Base-by-base conservation (phyloP, 2,329 filamentous ascomycete genomes). In the Verticillium klebahnii region DNA sequence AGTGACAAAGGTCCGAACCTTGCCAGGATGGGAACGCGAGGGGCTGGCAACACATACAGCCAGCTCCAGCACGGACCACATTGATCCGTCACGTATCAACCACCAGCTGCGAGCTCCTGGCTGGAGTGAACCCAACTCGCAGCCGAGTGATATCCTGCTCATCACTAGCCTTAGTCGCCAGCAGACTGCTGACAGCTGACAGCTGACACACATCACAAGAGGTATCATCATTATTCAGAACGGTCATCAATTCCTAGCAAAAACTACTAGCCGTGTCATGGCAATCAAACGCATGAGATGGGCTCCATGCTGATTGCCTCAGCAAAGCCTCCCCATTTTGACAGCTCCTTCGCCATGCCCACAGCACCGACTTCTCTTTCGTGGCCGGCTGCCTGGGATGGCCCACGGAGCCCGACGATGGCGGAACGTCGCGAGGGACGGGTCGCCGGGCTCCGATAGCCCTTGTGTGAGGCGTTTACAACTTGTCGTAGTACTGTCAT, bases 401-500 rank as follows among this genome's bases (percentile, higher is more conserved):
- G 55, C 36, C 54, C 59, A 57, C 58, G 71, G 69, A 70, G 73
- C 67, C 73, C 74, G 73, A 73, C 75, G 77, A 75, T 76, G 76
- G 68, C 73, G 69, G 67, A 69, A 74, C 72, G 75, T 74, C 73
- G 75, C 72, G 68, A 72, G 71, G 70, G 77, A 74, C 78, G 77
- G 74, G 71, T 75, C 72, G 73, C 73, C 71, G 72, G 74, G 75
- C 74, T 81, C 76, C 77, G 78, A 80, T 73, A 75, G 73, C 73
- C 73, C 72, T 71, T 72, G 70, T 69, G 72, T 71, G 74, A 77
- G 71, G 72, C 73, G 74, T 78, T 86, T 97, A 97, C 85, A 97
- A 89, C 90, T 97, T 97, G 89, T 97, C 93, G 83, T 97, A 97
- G 90, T 96, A 97, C 91, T 96, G 39, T 67, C 55, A 11, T n/a